phyloP scores from a whole-genome alignment of 139 green algal genomes.

The Closterium sp. region DNA sequence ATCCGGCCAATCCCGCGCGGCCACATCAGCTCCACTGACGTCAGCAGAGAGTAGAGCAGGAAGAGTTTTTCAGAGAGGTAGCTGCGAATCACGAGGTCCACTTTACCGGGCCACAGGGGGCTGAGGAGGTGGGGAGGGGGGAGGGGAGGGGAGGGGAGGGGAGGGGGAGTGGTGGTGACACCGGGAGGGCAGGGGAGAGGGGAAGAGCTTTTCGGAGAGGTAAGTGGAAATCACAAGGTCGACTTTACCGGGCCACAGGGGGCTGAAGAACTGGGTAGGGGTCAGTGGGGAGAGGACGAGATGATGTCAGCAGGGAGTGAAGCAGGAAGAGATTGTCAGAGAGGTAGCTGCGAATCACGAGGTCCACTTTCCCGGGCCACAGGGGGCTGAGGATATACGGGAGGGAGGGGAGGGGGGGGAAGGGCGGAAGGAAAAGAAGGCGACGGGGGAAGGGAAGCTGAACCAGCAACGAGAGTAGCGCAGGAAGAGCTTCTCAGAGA shows the following conservation, averaged over 20 bases:
- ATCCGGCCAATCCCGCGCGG: not conserved
- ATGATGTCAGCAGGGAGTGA: not conserved
- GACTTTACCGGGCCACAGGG: no score
- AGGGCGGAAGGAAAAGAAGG: no score
- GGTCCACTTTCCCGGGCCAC: not conserved
- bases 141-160: no score
- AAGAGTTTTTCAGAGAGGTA: not conserved
- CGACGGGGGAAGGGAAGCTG: no score
- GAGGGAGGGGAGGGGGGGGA: no score
- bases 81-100: not conserved
- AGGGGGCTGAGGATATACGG: not conserved
- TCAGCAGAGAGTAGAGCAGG: not conserved
- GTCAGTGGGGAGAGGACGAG: not conserved
- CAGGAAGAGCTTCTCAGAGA: not conserved
- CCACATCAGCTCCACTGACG: not conserved
- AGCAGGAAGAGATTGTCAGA: not conserved
- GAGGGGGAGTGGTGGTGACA: no score
- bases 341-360: slow-evolving; percentile 1
- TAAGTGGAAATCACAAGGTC: no score
- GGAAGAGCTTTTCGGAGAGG: no score
- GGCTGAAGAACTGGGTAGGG: not conserved
- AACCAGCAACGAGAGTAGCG: not conserved
- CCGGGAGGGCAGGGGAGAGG: no score
- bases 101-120: not conserved
- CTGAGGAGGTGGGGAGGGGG: not conserved